A percentile compares a stretch with the other conserved stretches of the same genome.
Evolutionary conservation across 345 rosid genomes (phyloP).

Genomic region (Gossypium sturtianum): DNA sequence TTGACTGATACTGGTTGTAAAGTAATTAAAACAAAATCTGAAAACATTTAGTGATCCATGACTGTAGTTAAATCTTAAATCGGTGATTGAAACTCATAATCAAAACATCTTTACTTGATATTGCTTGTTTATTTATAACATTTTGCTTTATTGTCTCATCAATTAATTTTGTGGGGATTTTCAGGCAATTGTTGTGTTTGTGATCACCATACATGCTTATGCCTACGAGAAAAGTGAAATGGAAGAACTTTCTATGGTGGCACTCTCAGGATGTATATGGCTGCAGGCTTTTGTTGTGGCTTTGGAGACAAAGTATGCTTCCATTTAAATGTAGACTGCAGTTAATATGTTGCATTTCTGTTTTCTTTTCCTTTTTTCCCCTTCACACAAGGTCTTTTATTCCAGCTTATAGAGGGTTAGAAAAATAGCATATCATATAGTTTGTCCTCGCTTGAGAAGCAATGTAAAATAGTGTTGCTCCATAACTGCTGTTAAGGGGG

Average conservation of each 20-base stretch:
- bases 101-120: not conserved
- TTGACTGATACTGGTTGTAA: not conserved
- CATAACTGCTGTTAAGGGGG: not conserved
- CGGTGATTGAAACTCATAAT: not conserved
- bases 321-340: not conserved
- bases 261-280: constrained; percentile 97
- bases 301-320: constrained; percentile 84
- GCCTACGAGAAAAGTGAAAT: constrained; percentile 91
- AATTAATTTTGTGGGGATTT: constrained; percentile 20
- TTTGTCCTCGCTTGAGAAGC: not conserved
- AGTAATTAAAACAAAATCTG: not conserved
- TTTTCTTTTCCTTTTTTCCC: not conserved
- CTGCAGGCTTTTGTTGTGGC: constrained; percentile 94
- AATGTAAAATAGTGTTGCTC: not conserved
- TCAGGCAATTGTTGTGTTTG: constrained; percentile 90
- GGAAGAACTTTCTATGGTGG: constrained; percentile 96
- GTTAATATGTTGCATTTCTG: not conserved
- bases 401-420: not conserved
- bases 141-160: not conserved
- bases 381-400: not conserved
- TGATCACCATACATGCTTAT: constrained; percentile 73
- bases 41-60: not conserved
- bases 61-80: not conserved
- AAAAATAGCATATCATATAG: not conserved
- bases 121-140: not conserved